These are phyloP conservation scores for Excoecaria cochinchinensis DNA, from an alignment of 345 rosid genomes.

Conservation along the genomic window DNA sequence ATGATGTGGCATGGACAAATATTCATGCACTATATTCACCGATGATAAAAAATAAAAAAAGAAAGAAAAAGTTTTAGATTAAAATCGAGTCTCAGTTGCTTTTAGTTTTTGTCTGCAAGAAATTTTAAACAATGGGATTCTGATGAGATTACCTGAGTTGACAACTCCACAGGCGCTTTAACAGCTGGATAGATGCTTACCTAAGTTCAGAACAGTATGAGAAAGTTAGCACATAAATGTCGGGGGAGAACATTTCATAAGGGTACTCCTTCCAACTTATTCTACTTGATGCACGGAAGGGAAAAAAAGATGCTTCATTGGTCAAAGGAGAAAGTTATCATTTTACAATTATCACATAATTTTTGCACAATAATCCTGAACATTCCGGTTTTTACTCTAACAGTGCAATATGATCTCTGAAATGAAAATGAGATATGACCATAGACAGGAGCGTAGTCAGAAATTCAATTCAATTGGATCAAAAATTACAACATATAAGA, in stretches of 20 bases:
- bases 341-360: neutral
- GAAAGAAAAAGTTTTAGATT: neutral
- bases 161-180: conserved; percentile 76
- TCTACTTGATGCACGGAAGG: neutral
- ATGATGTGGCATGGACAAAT: neutral
- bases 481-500: too few species aligned
- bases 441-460: too few species aligned
- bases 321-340: neutral
- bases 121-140: neutral
- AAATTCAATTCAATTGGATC: too few species aligned
- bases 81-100: neutral
- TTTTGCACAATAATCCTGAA: neutral
- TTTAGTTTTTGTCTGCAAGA: neutral
- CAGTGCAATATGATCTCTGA: neutral
- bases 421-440: neutral
- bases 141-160: conserved; percentile 62
- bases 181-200: conserved; percentile 83
- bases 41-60: too few species aligned
- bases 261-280: neutral
- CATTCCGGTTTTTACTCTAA: neutral
- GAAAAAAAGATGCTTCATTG: neutral
- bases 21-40: neutral
- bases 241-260: neutral
- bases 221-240: neutral
- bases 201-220: conserved; percentile 29